Conservation (phyloP, 1,284 basidiomycete genomes). For the Veloboletus limbatus region DNA sequence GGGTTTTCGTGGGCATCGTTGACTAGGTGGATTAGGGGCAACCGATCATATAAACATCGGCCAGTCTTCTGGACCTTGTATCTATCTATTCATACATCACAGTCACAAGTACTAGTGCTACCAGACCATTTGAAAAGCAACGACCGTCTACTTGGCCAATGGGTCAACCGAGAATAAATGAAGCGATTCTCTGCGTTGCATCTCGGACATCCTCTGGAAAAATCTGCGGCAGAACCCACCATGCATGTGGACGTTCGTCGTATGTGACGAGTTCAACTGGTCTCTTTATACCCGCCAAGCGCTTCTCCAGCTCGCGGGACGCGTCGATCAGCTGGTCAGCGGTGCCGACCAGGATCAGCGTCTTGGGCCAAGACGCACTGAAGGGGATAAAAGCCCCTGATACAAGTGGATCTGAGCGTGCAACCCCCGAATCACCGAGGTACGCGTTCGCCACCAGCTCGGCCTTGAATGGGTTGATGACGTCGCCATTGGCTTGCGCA, state of each 20-base stretch:
- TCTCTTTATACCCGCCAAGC: constrained; percentile 1
- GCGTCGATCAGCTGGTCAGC: constrained; percentile 17
- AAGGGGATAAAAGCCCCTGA: constrained; percentile 20
- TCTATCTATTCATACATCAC: constrained; percentile 1
- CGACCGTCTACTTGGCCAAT: too few relatives aligned
- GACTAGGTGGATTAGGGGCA: constrained; percentile 18
- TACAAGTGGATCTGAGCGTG: constrained; percentile 17
- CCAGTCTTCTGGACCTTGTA: constrained; percentile 7
- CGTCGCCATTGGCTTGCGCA: constrained; percentile 7
- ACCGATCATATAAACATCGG: constrained; percentile 11
- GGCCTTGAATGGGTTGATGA: not conserved
- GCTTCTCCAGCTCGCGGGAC: constrained; percentile 7
- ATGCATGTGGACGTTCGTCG: constrained; percentile 22
- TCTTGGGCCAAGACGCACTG: constrained; percentile 21
- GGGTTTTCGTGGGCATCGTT: constrained; percentile 12
- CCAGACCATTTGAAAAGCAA: not conserved
- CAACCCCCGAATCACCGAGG: constrained; percentile 11
- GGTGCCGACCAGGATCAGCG: constrained; percentile 24
- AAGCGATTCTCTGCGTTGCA: constrained; percentile 13
- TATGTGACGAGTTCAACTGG: constrained; percentile 28
- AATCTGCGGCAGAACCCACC: constrained; percentile 18
- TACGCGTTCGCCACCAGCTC: constrained; percentile 1
- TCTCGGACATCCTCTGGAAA: constrained; percentile 19
- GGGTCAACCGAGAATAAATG: constrained; percentile 1
- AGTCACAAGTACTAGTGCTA: not conserved